Conservation (phyloP, 164 flowering plant species). For the Vitis rupestris region DNA sequence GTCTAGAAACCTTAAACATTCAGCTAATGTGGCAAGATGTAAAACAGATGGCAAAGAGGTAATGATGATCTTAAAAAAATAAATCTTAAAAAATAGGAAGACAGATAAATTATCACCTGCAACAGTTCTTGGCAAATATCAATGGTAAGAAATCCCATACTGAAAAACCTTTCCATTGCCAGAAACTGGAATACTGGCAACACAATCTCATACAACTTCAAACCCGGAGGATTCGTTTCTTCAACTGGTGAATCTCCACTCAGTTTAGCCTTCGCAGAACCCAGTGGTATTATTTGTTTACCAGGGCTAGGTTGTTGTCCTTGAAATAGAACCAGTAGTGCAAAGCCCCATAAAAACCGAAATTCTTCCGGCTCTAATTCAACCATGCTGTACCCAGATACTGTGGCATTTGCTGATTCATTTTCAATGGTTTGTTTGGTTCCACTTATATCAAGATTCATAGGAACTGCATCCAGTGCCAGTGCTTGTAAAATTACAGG, state of each 20-base stretch:
- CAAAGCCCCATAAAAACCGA: conserved; percentile 80
- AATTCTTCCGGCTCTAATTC: conserved; percentile 55
- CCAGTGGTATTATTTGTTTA: conserved; percentile 28
- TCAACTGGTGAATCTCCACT: conserved; percentile 35
- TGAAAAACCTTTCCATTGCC: conserved; percentile 53
- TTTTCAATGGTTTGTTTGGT: conserved; percentile 26
- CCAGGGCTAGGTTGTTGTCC: conserved; percentile 34
- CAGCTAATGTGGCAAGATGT: too few relatives aligned
- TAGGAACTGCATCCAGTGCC: conserved; percentile 81
- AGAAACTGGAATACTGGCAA: conserved; percentile 73
- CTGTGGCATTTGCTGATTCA: conserved; percentile 24
- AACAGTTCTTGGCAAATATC: conserved; percentile 67
- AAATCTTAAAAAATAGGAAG: not conserved
- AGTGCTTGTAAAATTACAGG: conserved; percentile 92
- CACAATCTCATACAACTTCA: conserved; percentile 52
- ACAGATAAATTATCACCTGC: conserved; percentile 49
- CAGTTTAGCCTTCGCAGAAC: conserved; percentile 27
- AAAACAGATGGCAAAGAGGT: not conserved
- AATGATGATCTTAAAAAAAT: not conserved
- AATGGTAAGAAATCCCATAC: conserved; percentile 45
- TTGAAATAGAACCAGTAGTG: conserved; percentile 76
- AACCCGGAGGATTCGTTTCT: conserved; percentile 26
- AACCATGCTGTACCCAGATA: conserved; percentile 89
- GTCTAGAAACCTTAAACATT: too few relatives aligned
- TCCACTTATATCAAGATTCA: conserved; percentile 24